These are phyloP conservation scores for Papiliotrema nemorosa DNA, from an alignment of 1,284 basidiomycete genomes.

Conservation along the genomic window DNA sequence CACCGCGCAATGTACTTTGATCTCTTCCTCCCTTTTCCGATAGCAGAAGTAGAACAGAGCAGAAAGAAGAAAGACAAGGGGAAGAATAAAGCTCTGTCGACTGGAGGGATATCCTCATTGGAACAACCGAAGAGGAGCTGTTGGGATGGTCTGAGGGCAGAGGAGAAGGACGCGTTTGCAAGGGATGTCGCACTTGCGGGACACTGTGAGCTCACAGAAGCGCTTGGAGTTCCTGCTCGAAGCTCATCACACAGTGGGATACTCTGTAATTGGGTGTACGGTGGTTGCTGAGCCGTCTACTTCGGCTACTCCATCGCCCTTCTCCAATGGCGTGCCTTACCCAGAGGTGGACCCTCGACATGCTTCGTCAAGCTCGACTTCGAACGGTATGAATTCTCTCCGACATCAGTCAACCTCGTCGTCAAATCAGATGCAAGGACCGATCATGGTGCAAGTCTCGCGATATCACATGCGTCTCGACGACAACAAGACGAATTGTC, in stretches of 20 bases:
- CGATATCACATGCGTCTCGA: slow-evolving; percentile 45
- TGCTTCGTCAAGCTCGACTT: neutral
- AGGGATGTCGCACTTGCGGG: slow-evolving; percentile 34
- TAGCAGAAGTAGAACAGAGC: slow-evolving; percentile 13
- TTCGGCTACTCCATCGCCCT: slow-evolving; percentile 35
- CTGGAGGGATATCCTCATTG: neutral
- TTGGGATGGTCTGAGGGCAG: slow-evolving; percentile 35
- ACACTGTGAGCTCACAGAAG: slow-evolving; percentile 15
- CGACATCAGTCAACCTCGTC: neutral
- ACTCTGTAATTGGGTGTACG: slow-evolving; percentile 42
- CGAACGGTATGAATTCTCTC: neutral
- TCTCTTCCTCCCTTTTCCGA: slow-evolving; percentile 44
- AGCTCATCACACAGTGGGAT: slow-evolving; percentile 37
- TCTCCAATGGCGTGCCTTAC: slow-evolving; percentile 30
- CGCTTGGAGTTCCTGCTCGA: neutral
- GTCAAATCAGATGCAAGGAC: slow-evolving; percentile 2
- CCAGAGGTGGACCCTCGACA: slow-evolving; percentile 41
- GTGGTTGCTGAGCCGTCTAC: slow-evolving; percentile 28
- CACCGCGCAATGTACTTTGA: slow-evolving; percentile 48
- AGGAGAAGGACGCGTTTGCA: slow-evolving; percentile 35
- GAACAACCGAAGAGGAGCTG: slow-evolving; percentile 17
- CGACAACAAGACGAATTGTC: slow-evolving; percentile 40
- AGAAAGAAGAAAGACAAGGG: slow-evolving; percentile 39
- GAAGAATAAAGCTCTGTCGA: slow-evolving; percentile 29
- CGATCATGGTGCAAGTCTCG: slow-evolving; percentile 41